A percentile compares a stretch with the other conserved stretches of the same genome.
phyloP scores from a whole-genome alignment of 768 basidiomycete genomes.

The Lactarius vividus region DNA sequence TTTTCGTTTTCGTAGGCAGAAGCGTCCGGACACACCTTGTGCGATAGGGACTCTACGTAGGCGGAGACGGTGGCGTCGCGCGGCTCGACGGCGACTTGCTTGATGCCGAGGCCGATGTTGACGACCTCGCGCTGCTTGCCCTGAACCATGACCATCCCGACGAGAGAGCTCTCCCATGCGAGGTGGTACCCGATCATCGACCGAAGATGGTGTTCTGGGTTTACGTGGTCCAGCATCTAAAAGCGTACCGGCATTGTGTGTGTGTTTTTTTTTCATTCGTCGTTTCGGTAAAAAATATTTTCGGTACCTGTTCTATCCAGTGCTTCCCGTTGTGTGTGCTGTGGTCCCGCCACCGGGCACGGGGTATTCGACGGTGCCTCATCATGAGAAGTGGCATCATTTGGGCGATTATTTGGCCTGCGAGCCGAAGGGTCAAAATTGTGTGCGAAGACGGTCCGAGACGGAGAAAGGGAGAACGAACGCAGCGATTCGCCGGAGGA shows the following conservation, averaged over 20 bases:
- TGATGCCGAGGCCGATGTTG: slow-evolving; percentile 80
- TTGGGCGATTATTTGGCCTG: slow-evolving; percentile 69
- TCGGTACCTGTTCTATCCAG: slow-evolving; percentile 72
- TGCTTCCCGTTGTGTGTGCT: slow-evolving; percentile 63
- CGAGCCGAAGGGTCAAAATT: slow-evolving; percentile 17
- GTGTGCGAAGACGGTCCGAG: neutral
- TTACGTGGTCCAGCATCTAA: slow-evolving; percentile 52
- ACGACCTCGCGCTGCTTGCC: slow-evolving; percentile 71
- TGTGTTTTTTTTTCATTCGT: no score
- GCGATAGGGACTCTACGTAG: slow-evolving; percentile 71
- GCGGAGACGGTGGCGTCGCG: slow-evolving; percentile 53
- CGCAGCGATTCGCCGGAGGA: slow-evolving; percentile 63
- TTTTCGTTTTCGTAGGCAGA: no score
- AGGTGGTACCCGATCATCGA: slow-evolving; percentile 83
- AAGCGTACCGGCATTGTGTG: no score
- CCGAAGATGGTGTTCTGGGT: slow-evolving; percentile 46
- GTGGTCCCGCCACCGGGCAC: slow-evolving; percentile 69
- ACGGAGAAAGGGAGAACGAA: slow-evolving; percentile 38
- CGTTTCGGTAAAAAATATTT: neutral
- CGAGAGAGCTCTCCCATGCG: slow-evolving; percentile 61
- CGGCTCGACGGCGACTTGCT: slow-evolving; percentile 62
- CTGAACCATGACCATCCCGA: slow-evolving; percentile 86
- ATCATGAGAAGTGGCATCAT: slow-evolving; percentile 84
- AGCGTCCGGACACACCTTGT: slow-evolving; percentile 57
- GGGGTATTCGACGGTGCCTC: slow-evolving; percentile 76